Conservation (phyloP, 2,329 filamentous ascomycete species). For the Xylariaceae sp. region DNA sequence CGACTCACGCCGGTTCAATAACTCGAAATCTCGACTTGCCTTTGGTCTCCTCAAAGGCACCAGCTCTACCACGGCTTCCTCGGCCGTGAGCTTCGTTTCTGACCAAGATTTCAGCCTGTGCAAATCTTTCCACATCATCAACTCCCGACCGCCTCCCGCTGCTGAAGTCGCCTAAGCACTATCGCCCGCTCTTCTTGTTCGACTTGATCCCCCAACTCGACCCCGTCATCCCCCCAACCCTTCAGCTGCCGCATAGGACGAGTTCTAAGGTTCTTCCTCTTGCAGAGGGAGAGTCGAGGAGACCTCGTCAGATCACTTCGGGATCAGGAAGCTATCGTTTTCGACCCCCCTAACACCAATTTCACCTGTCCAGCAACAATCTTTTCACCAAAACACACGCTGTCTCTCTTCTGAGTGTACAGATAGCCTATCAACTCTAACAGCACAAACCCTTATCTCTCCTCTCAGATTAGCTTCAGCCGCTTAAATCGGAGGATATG, state of each 20-base stretch:
- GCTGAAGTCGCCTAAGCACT: conserved; percentile 46
- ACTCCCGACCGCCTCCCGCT: conserved; percentile 57
- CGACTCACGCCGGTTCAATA: conserved; percentile 7
- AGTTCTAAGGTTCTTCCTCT: conserved; percentile 98
- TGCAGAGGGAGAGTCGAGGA: conserved; percentile 98
- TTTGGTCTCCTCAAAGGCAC: conserved; percentile 68
- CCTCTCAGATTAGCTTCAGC: conserved; percentile 16
- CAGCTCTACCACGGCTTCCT: conserved; percentile 56
- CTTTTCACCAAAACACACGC: conserved; percentile 17
- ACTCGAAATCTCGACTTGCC: conserved; percentile 39
- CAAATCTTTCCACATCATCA: conserved; percentile 63
- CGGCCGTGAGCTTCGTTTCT: conserved; percentile 59
- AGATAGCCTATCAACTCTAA: conserved; percentile 15
- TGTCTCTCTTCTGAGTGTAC: conserved; percentile 11
- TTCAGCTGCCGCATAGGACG: conserved; percentile 99
- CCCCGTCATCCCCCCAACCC: conserved; percentile 55
- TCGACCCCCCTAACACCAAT: conserved; percentile 83
- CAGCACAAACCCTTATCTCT: conserved; percentile 17
- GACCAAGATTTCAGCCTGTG: conserved; percentile 67
- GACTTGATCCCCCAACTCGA: conserved; percentile 45
- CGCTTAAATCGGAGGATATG: conserved; percentile 49
- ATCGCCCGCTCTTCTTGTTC: conserved; percentile 47
- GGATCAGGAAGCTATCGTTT: conserved; percentile 91
- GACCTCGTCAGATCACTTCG: conserved; percentile 88
- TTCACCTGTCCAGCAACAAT: conserved; percentile 21